Evolutionary conservation across 192 early-diverging fungal genomes (phyloP), one percentile per base, ranked within the genome.

Genomic region (Umbelopsis isabellina): DNA sequence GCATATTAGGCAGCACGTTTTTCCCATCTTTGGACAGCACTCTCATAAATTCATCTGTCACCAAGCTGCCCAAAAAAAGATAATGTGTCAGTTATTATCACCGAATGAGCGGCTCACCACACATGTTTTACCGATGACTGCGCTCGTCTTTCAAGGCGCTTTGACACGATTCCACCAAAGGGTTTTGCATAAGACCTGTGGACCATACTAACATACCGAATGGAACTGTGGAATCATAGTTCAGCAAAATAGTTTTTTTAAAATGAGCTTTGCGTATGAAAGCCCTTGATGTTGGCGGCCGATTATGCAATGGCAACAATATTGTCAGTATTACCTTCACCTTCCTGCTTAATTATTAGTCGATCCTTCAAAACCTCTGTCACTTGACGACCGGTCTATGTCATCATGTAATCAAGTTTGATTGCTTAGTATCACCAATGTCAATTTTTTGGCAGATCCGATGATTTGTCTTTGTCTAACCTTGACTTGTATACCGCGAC

Each of bases 171-270:
- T 79, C 86, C 30, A 85, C 85, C 70, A 88, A 75, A 52, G 86
- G 80, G 45, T 84, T 85, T 33, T 86, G 83, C 30, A 85, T 89
- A 49, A 92, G 74, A 1, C 94, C 94, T 20, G 93, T 91, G 0
- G 91, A 84, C 91, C 91, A 91, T 18, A 93, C 86, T 3, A 91
- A 77, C 65, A 83, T 84, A 13, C 91, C 91, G 70, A 86, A 93
- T 15, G 91, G 86, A 15, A 86, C 75, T 80, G 30, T 35, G 35
- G 7, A 48, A n/a, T 23, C 20, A 61, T 27, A 33, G 18, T 6
- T 23, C 0, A 35, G 55, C 4, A 52, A 21, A 23, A 8, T 21
- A 1, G 22, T 9, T 41, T 41, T 41, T 41, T 5, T 5, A 41
- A 0, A 41, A 41, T 41, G 5, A 41, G 0, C 37, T 41, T 41